phyloP scores from a whole-genome alignment of 108 stramenopile genomes.

The Stephanodiscus triporus region DNA sequence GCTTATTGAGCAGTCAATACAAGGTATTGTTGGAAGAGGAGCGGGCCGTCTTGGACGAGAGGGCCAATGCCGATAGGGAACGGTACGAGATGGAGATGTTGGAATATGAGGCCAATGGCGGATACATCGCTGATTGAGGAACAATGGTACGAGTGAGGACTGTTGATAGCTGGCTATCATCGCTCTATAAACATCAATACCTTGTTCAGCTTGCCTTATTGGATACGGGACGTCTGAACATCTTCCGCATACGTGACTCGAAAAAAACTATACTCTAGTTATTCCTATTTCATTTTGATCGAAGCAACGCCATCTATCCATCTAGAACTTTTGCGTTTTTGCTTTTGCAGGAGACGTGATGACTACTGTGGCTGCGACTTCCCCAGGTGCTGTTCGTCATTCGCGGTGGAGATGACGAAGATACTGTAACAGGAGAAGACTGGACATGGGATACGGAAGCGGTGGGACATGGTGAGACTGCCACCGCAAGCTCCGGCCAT shows the following conservation, averaged over 20 bases:
- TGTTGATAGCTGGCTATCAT: neutral
- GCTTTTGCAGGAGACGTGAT: neutral
- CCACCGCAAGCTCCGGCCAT: slow-evolving; percentile 34
- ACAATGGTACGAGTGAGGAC: neutral
- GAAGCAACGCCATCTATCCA: neutral
- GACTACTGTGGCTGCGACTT: neutral
- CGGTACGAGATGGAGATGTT: slow-evolving; percentile 20
- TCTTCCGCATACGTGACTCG: no score
- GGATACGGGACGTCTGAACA: neutral
- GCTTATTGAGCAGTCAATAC: neutral
- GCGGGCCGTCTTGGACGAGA: neutral
- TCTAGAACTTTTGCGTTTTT: neutral
- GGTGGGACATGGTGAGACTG: neutral
- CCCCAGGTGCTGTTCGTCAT: slow-evolving; percentile 2
- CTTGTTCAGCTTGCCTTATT: neutral
- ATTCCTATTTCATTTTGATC: slow-evolving; percentile 7
- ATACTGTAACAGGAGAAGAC: neutral
- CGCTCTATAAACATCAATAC: neutral
- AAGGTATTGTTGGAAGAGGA: neutral
- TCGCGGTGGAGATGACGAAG: neutral
- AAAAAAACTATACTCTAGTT: neutral
- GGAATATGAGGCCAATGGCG: neutral
- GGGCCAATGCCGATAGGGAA: slow-evolving; percentile 10
- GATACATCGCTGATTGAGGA: neutral
- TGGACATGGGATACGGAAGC: neutral